Conservation (phyloP, 2,329 filamentous ascomycete genomes). For the Penicillium rolfsii region DNA sequence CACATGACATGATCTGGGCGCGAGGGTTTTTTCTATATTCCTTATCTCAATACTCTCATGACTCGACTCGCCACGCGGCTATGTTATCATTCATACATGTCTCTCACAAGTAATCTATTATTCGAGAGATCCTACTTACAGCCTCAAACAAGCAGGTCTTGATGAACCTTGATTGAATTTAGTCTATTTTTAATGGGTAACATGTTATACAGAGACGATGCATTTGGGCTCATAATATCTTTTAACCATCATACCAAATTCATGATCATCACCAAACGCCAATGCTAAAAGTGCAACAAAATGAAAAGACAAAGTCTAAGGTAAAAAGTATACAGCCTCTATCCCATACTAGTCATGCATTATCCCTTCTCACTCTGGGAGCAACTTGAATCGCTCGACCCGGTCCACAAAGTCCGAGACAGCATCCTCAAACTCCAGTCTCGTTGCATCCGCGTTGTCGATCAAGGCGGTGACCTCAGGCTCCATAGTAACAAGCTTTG, state of each 20-base stretch:
- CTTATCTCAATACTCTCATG: constrained; percentile 4
- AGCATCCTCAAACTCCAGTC: constrained; percentile 28
- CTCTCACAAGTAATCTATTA: constrained; percentile 12
- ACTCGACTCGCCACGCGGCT: constrained; percentile 6
- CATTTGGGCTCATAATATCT: neutral
- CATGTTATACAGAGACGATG: constrained; percentile 1
- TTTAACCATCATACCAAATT: neutral
- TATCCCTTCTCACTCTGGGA: constrained; percentile 1
- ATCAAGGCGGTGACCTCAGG: constrained; percentile 27
- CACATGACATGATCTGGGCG: constrained; percentile 8
- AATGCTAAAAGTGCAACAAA: constrained; percentile 19
- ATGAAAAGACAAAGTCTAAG: neutral
- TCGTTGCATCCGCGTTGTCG: constrained; percentile 23
- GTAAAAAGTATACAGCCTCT: neutral
- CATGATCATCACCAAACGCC: constrained; percentile 8
- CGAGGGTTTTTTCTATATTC: constrained; percentile 1
- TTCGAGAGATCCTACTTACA: neutral
- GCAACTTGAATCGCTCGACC: constrained; percentile 21
- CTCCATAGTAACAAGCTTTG: constrained; percentile 50
- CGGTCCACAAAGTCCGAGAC: constrained; percentile 27
- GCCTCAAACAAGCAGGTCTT: constrained; percentile 17
- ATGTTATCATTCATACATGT: constrained; percentile 10
- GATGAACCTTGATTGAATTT: constrained; percentile 5
- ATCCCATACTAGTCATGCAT: neutral
- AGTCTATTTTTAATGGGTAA: neutral